Evolutionary conservation across 495 filamentous ascomycete species (phyloP), one percentile per base, ranked within the genome.

Genomic region (Apiosordaria backusii): DNA sequence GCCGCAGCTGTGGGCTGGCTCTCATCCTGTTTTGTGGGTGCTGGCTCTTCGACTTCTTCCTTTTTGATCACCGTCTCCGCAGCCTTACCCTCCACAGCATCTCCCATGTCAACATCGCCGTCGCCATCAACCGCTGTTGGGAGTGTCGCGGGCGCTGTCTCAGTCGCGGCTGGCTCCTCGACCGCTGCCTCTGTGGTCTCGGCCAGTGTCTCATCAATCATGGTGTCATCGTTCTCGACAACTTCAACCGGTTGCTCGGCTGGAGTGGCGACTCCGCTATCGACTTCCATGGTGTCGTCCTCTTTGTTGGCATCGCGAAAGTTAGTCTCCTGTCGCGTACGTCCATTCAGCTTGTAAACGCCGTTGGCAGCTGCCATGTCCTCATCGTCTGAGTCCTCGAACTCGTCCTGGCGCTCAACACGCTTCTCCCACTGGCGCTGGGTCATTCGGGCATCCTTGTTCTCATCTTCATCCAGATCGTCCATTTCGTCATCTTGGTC

Each of bases 401-500:
- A 91, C 69, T 96, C 92, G 66, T 89, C 90, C 22, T 88, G 83
- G 29, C 88, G 86, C 65, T 87, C 85, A 21, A 92, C 84, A 59
- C 85, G 86, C 72, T 90, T 85, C 66, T 99, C 96, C 83, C 92
- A 92, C 64, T 88, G 85, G 10, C 92, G 90, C 74, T 96, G 86
- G 0, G 93, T 95, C 70, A 89, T 85, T 16, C 95, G 89, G 67
- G 83, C 84, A 71, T 99, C 96, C 71, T 90, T 89, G 67, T 96
- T 92, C 59, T 93, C 86, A 68, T 97, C 95, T 61, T 95, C 95
- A 63, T 98, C 94, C 1, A 90, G 73, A 71, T 97, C 93, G 68
- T 96, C 92, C 23, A 95, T 81, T 67, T 89, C 86, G n/a, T 90
- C 95, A 57, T 97, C 93, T 26, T 90, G 88, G 54, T 97, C 93